These are phyloP conservation scores for Cyclotella cryptica DNA, from an alignment of 108 stramenopile species.

Conservation along the genomic window DNA sequence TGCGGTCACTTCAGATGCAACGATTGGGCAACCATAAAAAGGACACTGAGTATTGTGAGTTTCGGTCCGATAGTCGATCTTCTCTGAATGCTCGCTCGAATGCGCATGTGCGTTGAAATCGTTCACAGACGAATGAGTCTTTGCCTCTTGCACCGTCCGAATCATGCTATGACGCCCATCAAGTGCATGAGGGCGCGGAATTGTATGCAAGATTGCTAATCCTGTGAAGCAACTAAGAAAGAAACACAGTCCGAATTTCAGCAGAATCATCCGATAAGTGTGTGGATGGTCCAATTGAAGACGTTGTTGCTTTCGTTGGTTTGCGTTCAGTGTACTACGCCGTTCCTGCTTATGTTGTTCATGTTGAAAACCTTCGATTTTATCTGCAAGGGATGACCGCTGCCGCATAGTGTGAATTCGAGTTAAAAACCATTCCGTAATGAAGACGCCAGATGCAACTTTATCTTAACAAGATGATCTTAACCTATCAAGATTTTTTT, in stretches of 20 bases:
- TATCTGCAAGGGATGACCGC: background rate
- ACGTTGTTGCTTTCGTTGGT: background rate
- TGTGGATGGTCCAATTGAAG: background rate
- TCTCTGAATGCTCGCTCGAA: background rate
- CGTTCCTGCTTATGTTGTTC: background rate
- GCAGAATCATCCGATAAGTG: background rate
- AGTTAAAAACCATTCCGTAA: too few species aligned
- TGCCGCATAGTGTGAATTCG: background rate
- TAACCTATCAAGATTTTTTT: too few species aligned
- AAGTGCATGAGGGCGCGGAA: background rate
- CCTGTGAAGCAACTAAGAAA: background rate
- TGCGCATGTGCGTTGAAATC: background rate
- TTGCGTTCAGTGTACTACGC: background rate
- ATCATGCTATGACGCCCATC: background rate
- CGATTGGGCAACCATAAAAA: slow-evolving; percentile 30
- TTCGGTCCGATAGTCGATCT: background rate
- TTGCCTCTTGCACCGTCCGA: background rate
- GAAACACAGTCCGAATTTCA: background rate
- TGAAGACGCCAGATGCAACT: too few species aligned
- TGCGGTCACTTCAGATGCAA: slow-evolving; percentile 8
- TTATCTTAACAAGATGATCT: too few species aligned
- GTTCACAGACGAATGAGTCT: background rate
- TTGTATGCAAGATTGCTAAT: background rate
- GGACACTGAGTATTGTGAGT: slow-evolving; percentile 10
- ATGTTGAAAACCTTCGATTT: background rate